Conservation (phyloP, 2,329 filamentous ascomycete genomes). For the Colletotrichum noveboracense region DNA sequence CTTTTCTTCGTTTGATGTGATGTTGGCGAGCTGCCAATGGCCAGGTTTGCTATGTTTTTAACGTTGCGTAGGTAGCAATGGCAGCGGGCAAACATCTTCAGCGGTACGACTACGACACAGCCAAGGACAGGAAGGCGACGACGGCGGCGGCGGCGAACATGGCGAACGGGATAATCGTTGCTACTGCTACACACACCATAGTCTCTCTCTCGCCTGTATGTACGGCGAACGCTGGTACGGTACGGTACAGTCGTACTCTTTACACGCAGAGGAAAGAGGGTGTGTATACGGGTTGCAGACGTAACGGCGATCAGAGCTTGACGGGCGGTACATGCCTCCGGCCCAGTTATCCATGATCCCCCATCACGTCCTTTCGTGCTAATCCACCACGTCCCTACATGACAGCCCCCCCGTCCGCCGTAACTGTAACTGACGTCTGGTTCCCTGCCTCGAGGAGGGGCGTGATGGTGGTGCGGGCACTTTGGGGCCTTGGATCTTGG, state of each 20-base stretch:
- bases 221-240: neutral
- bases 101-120: neutral
- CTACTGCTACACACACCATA: neutral
- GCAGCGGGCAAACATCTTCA: neutral
- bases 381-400: neutral
- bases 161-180: neutral
- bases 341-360: neutral
- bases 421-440: neutral
- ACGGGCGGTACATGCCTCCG: neutral
- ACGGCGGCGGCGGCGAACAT: neutral
- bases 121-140: neutral
- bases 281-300: conserved; percentile 2
- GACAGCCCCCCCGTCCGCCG: neutral
- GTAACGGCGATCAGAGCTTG: conserved; percentile 14
- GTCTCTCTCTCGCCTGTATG: neutral
- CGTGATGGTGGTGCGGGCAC: neutral
- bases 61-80: neutral
- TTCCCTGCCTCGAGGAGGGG: neutral
- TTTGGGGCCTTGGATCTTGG: neutral
- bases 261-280: neutral
- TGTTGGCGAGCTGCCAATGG: neutral
- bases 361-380: neutral
- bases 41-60: neutral
- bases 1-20: neutral
- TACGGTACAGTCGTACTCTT: neutral